Conservation (phyloP, 192 early-diverging fungal species). For the Entomortierella beljakovae region DNA sequence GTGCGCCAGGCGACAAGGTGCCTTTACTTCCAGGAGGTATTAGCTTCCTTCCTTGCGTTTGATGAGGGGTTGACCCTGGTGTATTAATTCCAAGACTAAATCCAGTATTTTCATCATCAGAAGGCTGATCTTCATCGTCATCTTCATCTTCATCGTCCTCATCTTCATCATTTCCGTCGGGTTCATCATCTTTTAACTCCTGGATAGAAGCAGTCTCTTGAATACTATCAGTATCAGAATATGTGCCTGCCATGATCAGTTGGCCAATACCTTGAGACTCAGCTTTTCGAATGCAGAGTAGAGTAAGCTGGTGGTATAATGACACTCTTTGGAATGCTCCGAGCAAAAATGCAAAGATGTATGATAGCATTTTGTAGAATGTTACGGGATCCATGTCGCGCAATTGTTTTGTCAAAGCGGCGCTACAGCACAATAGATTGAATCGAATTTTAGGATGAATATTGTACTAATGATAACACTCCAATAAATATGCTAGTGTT, state of each 20-base stretch:
- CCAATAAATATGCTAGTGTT: not conserved
- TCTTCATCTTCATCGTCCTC: constrained; percentile 17
- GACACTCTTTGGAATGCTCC: constrained; percentile 78
- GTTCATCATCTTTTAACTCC: constrained; percentile 22
- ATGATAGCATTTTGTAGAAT: constrained; percentile 82
- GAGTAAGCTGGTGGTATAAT: constrained; percentile 78
- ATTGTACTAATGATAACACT: not conserved
- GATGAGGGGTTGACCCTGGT: constrained; percentile 33
- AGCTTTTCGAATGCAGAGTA: constrained; percentile 72
- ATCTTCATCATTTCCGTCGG: constrained; percentile 2
- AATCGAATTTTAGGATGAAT: constrained; percentile 5
- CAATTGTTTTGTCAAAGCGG: constrained; percentile 74
- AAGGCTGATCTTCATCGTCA: constrained; percentile 17
- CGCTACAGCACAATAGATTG: constrained; percentile 31
- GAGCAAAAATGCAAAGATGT: constrained; percentile 81
- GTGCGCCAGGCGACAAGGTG: constrained; percentile 8
- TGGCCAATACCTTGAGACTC: constrained; percentile 54
- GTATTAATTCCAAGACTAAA: constrained; percentile 45
- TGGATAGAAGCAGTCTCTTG: constrained; percentile 33
- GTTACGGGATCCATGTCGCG: constrained; percentile 86
- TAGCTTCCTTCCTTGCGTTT: constrained; percentile 17
- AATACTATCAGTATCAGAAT: constrained; percentile 35
- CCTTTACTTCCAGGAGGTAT: constrained; percentile 1
- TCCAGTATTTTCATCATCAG: constrained; percentile 25
- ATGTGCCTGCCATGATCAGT: constrained; percentile 34